Conservation (phyloP, 1,284 basidiomycete genomes). For the Papiliotrema nemorosa region DNA sequence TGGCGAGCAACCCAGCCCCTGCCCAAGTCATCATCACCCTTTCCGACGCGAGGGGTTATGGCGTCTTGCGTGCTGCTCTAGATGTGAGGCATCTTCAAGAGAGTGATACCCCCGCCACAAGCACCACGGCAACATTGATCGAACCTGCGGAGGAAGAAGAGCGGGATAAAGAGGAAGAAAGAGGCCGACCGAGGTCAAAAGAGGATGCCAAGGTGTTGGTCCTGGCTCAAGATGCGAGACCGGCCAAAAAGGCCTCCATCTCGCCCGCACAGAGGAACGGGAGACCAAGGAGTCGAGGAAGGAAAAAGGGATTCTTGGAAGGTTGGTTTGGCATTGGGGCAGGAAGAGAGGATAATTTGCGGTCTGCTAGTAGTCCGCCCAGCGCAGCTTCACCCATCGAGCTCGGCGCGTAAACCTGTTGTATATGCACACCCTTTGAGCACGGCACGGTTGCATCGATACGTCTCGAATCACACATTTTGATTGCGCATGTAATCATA, state of each 20-base stretch:
- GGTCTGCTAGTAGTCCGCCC: constrained; percentile 2
- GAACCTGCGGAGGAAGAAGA: constrained; percentile 1
- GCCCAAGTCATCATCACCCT: constrained; percentile 20
- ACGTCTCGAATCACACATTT: too few species aligned
- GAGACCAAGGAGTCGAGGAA: background rate
- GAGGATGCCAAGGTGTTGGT: constrained; percentile 12
- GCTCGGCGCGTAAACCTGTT: background rate
- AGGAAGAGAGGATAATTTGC: background rate
- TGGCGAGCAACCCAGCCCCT: background rate
- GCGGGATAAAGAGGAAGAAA: constrained; percentile 18
- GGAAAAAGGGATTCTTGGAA: constrained; percentile 4
- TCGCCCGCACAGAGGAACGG: background rate
- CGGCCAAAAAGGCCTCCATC: background rate
- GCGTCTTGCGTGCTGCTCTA: constrained; percentile 21
- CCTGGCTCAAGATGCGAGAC: background rate
- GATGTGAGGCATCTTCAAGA: constrained; percentile 15
- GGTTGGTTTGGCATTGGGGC: constrained; percentile 2
- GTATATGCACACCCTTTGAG: too few species aligned
- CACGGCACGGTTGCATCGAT: too few species aligned
- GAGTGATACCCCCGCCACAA: background rate
- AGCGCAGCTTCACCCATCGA: background rate
- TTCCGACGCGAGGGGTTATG: constrained; percentile 29
- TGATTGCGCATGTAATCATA: too few species aligned
- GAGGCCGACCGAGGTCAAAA: constrained; percentile 34
- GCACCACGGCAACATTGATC: background rate